phyloP scores from a whole-genome alignment of 1,284 basidiomycete genomes.

The Trametes hirsuta region DNA sequence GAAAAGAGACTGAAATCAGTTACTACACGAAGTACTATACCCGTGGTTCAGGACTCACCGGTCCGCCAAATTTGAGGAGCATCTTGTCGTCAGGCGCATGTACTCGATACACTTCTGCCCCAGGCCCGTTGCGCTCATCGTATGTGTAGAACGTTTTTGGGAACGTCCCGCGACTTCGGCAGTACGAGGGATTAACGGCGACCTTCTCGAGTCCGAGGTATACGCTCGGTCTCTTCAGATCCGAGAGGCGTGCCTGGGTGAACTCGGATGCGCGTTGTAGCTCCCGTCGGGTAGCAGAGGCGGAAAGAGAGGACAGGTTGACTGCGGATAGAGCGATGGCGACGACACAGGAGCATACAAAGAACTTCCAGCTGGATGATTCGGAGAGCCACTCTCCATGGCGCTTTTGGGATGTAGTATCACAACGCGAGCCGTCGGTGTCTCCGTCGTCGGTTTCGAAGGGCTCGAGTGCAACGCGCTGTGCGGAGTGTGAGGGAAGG shows the following conservation, averaged over 20 bases:
- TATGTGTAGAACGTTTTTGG: not conserved
- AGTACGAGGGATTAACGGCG: not conserved
- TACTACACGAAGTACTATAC: too few species aligned
- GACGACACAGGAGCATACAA: not conserved
- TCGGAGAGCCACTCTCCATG: not conserved
- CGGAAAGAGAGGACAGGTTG: not conserved
- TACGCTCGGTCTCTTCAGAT: not conserved
- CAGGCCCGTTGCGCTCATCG: not conserved
- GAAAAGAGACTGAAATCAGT: too few species aligned
- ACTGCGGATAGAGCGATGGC: not conserved
- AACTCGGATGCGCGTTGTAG: not conserved
- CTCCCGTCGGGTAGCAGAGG: not conserved
- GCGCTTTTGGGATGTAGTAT: not conserved
- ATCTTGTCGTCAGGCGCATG: not conserved
- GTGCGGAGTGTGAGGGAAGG: not conserved
- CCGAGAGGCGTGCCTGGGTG: not conserved
- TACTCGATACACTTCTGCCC: not conserved
- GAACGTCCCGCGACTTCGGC: not conserved
- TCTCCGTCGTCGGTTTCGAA: not conserved
- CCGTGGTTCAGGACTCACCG: not conserved
- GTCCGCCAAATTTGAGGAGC: not conserved
- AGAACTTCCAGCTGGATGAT: not conserved
- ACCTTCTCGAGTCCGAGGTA: slow-evolving; percentile 1
- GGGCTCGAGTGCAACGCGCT: not conserved
- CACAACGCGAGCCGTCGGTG: not conserved